Base-by-base conservation (phyloP, 2,329 filamentous ascomycete species). In the Chaetomium sp. region DNA sequence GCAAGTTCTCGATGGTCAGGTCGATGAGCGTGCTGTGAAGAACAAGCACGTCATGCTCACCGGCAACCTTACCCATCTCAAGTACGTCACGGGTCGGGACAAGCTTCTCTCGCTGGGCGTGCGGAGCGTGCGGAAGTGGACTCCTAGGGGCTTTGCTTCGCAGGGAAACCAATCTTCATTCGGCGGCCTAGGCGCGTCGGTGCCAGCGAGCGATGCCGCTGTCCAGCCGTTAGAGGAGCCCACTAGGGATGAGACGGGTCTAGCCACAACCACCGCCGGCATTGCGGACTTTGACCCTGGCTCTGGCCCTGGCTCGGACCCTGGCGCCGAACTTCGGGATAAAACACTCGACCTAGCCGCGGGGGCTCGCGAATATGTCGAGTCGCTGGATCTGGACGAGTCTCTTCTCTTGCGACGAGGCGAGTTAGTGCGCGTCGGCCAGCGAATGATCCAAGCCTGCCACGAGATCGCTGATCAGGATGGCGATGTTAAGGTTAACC, bases 401-500 rank as follows among this genome's bases (percentile, higher is more conserved):
- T 25, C 47, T 50, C n/a, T 50, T 25, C 12, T 13, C 23, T 50
- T n/a, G n/a, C 47, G 47, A 50, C n/a, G n/a, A 25, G 47, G 25
- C 47, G 47, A 50, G 47, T 50, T 50, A 6, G 47, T 50, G 47
- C 47, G n/a, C n/a, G n/a, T 50, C 25, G 47, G 47, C n/a, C 47
- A 50, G 12, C 47, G 23, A 21, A 50, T 50, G 23, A 21, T 50
- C n/a, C 47, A 50, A 50, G 47, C n/a, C 47, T 50, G n/a, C 23
- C 47, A n/a, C 47, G 47, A 50, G 4, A 50, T 12, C n/a, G 47
- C 5, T 50, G 23, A 25, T 25, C n/a, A 23, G 47, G 47, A 50
- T 50, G 7, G 6, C n/a, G n/a, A 50, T 3, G 47, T 50, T 7
- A 50, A 50, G 4, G 47, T 50, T 9, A 50, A 50, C n/a, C 19